Evolutionary conservation across 768 basidiomycete species (phyloP).

Genomic region (Pleurotus ostreatus): DNA sequence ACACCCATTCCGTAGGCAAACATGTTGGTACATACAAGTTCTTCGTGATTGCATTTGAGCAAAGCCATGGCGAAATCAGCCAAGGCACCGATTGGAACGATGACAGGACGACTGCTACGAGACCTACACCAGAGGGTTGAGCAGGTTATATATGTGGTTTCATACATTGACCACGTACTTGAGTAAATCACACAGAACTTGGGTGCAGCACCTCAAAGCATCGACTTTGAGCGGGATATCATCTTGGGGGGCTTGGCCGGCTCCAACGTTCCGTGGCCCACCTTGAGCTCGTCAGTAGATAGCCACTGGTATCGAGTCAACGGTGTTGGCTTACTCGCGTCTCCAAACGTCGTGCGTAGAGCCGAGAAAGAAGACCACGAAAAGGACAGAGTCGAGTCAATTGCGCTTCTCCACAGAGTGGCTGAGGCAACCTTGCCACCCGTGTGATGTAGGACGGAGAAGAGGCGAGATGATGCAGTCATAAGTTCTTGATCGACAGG

Average conservation of each 20-base stretch:
- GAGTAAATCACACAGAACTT: constrained; percentile 51
- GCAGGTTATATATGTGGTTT: not conserved
- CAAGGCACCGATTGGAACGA: constrained; percentile 64
- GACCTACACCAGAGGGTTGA: constrained; percentile 36
- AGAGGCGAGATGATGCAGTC: constrained; percentile 51
- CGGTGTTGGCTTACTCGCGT: constrained; percentile 30
- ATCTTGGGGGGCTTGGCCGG: constrained; percentile 41
- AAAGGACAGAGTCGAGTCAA: constrained; percentile 66
- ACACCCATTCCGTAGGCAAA: too few species aligned
- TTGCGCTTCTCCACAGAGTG: constrained; percentile 67
- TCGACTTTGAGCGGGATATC: constrained; percentile 56
- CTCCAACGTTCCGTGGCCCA: not conserved
- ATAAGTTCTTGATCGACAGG: constrained; percentile 36
- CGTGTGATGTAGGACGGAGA: constrained; percentile 59
- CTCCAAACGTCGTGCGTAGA: constrained; percentile 57
- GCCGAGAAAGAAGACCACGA: constrained; percentile 59
- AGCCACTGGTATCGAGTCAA: too few species aligned
- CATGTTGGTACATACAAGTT: constrained; percentile 27
- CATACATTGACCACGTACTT: constrained; percentile 31
- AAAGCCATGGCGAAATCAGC: constrained; percentile 50
- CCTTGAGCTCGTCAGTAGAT: too few species aligned
- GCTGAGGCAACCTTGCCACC: constrained; percentile 79
- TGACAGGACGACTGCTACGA: constrained; percentile 55
- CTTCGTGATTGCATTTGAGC: constrained; percentile 43
- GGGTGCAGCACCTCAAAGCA: constrained; percentile 50